These are phyloP conservation scores for Xylaria sp. DNA, from an alignment of 2,329 filamentous ascomycete genomes.

Conservation along the genomic window DNA sequence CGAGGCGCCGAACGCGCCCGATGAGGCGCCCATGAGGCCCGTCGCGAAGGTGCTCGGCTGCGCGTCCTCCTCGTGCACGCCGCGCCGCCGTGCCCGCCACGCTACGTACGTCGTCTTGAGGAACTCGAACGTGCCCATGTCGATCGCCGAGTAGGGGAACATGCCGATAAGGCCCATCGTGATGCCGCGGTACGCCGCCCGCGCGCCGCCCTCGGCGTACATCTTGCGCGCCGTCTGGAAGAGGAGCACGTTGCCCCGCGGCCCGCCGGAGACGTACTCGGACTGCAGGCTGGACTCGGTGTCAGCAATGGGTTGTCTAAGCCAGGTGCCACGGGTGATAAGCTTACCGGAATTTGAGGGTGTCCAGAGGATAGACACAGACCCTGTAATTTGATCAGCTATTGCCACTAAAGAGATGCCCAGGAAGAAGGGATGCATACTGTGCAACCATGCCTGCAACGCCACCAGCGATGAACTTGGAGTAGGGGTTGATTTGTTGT, in stretches of 20 bases:
- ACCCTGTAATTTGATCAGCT: slow-evolving; percentile 56
- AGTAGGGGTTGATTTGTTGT: slow-evolving; percentile 75
- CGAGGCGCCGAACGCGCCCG: slow-evolving; percentile 89
- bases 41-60: slow-evolving; percentile 80
- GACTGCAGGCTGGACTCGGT: slow-evolving; percentile 79
- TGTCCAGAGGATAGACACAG: slow-evolving; percentile 92
- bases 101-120: slow-evolving; percentile 75
- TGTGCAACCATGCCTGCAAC: slow-evolving; percentile 93
- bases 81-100: slow-evolving; percentile 68
- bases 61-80: slow-evolving; percentile 82
- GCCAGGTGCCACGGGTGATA: neutral
- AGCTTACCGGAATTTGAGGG: slow-evolving; percentile 66
- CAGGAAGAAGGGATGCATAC: slow-evolving; percentile 48
- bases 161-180: slow-evolving; percentile 94
- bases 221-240: slow-evolving; percentile 83
- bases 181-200: slow-evolving; percentile 85
- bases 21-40: slow-evolving; percentile 86
- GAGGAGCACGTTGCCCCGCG: slow-evolving; percentile 82
- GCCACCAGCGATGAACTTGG: slow-evolving; percentile 89
- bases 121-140: slow-evolving; percentile 93
- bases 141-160: slow-evolving; percentile 97
- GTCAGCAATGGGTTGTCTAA: slow-evolving; percentile 24
- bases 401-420: neutral
- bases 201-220: slow-evolving; percentile 73
- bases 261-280: slow-evolving; percentile 84